phyloP scores from a whole-genome alignment of 2,329 filamentous ascomycete genomes.

The Phaeosphaeria sp. region DNA sequence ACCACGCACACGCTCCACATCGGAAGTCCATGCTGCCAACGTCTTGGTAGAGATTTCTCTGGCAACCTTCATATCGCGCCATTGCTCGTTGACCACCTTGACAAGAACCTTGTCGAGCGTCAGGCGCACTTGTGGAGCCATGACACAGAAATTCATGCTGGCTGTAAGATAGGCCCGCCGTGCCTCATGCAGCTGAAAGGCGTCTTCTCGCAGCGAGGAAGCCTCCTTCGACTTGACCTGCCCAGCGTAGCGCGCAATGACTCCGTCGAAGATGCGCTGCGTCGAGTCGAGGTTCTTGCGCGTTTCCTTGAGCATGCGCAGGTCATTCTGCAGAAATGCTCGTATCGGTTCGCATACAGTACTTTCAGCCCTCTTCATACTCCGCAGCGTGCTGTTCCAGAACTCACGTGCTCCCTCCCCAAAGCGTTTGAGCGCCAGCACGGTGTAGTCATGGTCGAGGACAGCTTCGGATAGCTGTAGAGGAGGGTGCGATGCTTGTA shows the following conservation, averaged over 20 bases:
- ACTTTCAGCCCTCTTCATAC: slow-evolving; percentile 78
- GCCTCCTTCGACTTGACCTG: slow-evolving; percentile 95
- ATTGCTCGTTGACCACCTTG: slow-evolving; percentile 82
- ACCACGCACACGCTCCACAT: slow-evolving; percentile 90
- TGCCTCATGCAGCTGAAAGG: slow-evolving; percentile 92
- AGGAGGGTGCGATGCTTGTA: slow-evolving; percentile 77
- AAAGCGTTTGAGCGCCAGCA: slow-evolving; percentile 83
- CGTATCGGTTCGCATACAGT: slow-evolving; percentile 83
- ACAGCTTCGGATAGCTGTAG: slow-evolving; percentile 78
- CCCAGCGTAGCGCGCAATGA: slow-evolving; percentile 79
- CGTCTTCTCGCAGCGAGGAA: slow-evolving; percentile 89
- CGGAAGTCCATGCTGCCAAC: slow-evolving; percentile 72
- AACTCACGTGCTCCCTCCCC: slow-evolving; percentile 87
- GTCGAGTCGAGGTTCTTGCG: slow-evolving; percentile 76
- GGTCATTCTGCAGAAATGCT: slow-evolving; percentile 76
- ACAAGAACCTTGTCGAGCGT: slow-evolving; percentile 87
- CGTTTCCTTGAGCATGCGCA: slow-evolving; percentile 86
- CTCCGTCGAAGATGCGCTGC: slow-evolving; percentile 84
- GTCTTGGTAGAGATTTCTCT: slow-evolving; percentile 68
- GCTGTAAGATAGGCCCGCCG: slow-evolving; percentile 89
- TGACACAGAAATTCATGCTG: slow-evolving; percentile 90
- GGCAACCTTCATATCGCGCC: slow-evolving; percentile 80
- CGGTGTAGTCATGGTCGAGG: slow-evolving; percentile 93
- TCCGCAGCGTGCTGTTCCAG: slow-evolving; percentile 77
- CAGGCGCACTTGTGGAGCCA: slow-evolving; percentile 83